phyloP scores from a whole-genome alignment of 345 rosid genomes.

The Aquilaria malaccensis region DNA sequence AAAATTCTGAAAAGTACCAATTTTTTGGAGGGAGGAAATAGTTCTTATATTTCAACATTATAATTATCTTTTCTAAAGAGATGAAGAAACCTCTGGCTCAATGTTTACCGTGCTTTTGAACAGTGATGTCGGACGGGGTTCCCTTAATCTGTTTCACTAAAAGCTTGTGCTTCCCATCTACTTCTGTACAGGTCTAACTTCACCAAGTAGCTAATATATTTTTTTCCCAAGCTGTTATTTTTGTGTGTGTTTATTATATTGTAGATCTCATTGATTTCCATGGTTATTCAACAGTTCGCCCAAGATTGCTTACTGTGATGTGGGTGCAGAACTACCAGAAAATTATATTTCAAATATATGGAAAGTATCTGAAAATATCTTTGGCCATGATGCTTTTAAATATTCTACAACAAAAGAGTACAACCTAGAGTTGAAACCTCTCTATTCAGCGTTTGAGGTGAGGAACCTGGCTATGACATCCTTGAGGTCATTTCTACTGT shows the following conservation, averaged over 20 bases:
- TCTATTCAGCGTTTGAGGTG: constrained; percentile 79
- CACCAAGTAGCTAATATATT: background rate
- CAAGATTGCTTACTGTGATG: constrained; percentile 86
- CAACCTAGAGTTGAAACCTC: constrained; percentile 62
- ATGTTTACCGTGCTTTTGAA: too few species aligned
- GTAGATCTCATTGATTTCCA: too few species aligned
- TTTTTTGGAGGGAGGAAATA: too few species aligned
- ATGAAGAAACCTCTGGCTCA: too few species aligned
- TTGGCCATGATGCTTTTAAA: constrained; percentile 36
- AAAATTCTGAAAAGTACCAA: too few species aligned
- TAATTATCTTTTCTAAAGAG: too few species aligned
- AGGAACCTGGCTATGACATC: constrained; percentile 73
- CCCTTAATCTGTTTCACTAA: too few species aligned
- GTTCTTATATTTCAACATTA: too few species aligned
- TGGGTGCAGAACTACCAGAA: constrained; percentile 53
- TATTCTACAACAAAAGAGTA: constrained; percentile 60
- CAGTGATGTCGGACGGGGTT: too few species aligned
- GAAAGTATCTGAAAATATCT: constrained; percentile 31
- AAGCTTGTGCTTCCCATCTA: too few species aligned
- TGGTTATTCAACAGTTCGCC: constrained; percentile 32
- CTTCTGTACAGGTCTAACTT: too few species aligned
- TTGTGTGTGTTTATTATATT: too few species aligned
- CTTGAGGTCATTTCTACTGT: constrained; percentile 75
- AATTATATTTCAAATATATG: constrained; percentile 41
- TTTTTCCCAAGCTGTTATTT: constrained; percentile 11